Evolutionary conservation across 1,284 basidiomycete species (phyloP).

Genomic region (Tetrapyrgos nigripes): DNA sequence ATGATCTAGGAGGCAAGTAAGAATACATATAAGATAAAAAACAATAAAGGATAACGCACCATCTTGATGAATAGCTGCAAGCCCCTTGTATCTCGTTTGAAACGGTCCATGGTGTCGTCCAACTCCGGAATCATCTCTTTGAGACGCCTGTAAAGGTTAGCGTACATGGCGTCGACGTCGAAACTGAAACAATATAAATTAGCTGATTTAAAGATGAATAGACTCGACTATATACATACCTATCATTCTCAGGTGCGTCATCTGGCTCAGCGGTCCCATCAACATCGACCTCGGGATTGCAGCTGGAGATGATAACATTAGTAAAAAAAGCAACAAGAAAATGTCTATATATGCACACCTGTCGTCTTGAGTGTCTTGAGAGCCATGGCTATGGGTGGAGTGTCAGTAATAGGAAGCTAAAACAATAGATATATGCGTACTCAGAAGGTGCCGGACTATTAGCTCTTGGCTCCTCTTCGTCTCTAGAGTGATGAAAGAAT

Average conservation of each 20-base stretch:
- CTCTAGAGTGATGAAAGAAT: too few relatives aligned
- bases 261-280: too few relatives aligned
- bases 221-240: background rate
- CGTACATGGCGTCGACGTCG: background rate
- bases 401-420: too few relatives aligned
- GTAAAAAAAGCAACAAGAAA: too few relatives aligned
- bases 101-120: background rate
- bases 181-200: background rate
- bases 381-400: too few relatives aligned
- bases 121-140: background rate
- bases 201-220: background rate
- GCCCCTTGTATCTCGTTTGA: background rate
- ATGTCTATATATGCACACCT: too few relatives aligned
- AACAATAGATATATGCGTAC: too few relatives aligned
- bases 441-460: too few relatives aligned
- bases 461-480: too few relatives aligned
- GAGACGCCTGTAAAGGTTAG: background rate
- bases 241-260: background rate
- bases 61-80: background rate
- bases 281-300: too few relatives aligned
- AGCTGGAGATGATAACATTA: too few relatives aligned
- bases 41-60: background rate
- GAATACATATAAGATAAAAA: background rate
- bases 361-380: too few relatives aligned
- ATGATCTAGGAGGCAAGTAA: background rate